A percentile compares a stretch with the other conserved stretches of the same genome.
These are phyloP conservation scores for Boletus coccyginus DNA, from an alignment of 768 basidiomycete species.

Conservation along the genomic window DNA sequence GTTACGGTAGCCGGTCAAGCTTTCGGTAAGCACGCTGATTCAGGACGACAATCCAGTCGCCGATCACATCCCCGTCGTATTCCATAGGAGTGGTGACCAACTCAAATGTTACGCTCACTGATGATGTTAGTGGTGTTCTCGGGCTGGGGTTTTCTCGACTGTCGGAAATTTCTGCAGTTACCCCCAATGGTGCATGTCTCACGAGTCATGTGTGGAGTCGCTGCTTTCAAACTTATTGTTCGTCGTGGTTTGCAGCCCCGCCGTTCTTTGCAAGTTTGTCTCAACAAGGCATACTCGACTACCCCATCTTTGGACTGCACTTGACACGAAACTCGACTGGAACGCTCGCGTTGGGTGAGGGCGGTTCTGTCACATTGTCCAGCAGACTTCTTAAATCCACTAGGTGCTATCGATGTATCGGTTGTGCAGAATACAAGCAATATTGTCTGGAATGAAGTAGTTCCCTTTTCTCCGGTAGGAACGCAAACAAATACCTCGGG, in stretches of 20 bases:
- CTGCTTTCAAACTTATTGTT: not conserved
- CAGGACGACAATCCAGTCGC: not conserved
- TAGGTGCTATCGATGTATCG: constrained; percentile 75
- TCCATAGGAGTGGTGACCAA: constrained; percentile 54
- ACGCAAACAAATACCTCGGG: constrained; percentile 57
- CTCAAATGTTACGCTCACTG: constrained; percentile 59
- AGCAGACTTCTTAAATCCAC: not conserved
- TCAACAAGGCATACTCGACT: constrained; percentile 60
- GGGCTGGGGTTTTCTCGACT: constrained; percentile 77
- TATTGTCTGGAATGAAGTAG: constrained; percentile 73
- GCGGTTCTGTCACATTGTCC: not conserved
- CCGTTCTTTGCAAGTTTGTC: constrained; percentile 67
- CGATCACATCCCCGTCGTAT: not conserved
- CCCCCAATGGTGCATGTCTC: constrained; percentile 47
- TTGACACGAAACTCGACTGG: constrained; percentile 59
- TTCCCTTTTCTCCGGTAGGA: constrained; percentile 67
- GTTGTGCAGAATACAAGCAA: constrained; percentile 57
- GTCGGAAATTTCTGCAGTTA: constrained; percentile 50
- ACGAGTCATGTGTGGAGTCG: not conserved
- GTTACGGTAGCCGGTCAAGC: constrained; percentile 59
- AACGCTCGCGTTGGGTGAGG: constrained; percentile 59
- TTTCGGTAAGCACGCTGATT: constrained; percentile 50
- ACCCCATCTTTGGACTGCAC: constrained; percentile 74
- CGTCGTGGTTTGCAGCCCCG: constrained; percentile 42
- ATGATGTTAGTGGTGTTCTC: constrained; percentile 67